Conservation (phyloP, 2,329 filamentous ascomycete genomes). For the Talaromyces sp. region DNA sequence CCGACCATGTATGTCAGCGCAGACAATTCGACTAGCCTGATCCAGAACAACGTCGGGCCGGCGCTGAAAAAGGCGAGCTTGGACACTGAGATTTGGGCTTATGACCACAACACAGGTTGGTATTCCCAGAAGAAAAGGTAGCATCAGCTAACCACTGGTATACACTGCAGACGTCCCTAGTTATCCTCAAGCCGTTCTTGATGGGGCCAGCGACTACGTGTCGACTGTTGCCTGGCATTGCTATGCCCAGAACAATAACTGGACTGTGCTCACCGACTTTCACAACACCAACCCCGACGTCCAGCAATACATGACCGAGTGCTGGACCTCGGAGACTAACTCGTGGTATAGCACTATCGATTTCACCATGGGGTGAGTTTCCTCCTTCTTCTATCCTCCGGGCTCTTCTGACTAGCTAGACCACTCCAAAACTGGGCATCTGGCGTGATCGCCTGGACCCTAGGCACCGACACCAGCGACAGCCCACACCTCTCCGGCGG, state of each 20-base stretch:
- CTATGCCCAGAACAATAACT: background rate
- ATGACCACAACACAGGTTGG: conserved; percentile 6
- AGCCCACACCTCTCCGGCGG: conserved; percentile 4
- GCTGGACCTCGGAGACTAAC: conserved; percentile 5
- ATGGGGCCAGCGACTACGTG: conserved; percentile 1
- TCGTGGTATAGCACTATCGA: conserved; percentile 4
- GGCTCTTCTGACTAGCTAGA: background rate
- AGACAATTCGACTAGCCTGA: background rate
- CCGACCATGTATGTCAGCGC: conserved; percentile 5
- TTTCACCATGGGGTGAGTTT: conserved; percentile 4
- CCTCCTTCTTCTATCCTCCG: background rate
- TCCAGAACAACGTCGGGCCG: conserved; percentile 4
- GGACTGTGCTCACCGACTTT: conserved; percentile 2
- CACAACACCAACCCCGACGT: conserved; percentile 1
- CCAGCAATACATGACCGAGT: conserved; percentile 7
- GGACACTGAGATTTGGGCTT: conserved; percentile 5
- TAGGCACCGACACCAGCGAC: conserved; percentile 3
- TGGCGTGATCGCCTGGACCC: conserved; percentile 7
- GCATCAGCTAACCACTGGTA: background rate
- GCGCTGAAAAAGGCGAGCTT: background rate
- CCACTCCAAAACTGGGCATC: conserved; percentile 5
- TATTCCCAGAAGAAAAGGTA: background rate
- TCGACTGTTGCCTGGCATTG: conserved; percentile 5
- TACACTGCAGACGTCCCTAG: background rate
- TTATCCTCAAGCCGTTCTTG: conserved; percentile 1